These are phyloP conservation scores for Thielaviopsis punctulata DNA, from an alignment of 2,329 filamentous ascomycete genomes.

Conservation along the genomic window DNA sequence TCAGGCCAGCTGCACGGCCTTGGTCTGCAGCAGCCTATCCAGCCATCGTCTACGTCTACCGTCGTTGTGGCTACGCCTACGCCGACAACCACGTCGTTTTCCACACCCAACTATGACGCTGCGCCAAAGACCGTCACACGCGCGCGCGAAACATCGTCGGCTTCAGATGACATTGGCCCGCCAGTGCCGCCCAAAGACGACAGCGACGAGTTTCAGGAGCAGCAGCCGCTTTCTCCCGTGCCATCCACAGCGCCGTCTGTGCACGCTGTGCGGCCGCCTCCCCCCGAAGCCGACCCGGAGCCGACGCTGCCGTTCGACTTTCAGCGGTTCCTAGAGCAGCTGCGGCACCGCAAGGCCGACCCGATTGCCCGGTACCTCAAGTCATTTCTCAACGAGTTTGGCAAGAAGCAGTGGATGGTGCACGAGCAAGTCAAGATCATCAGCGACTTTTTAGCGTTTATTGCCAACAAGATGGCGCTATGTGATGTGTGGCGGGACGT, in stretches of 20 bases:
- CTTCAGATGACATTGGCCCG: slow-evolving; percentile 31
- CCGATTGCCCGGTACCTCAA: slow-evolving; percentile 90
- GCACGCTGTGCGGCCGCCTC: slow-evolving; percentile 42
- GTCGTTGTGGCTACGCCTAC: slow-evolving; percentile 22
- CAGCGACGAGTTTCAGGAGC: slow-evolving; percentile 14
- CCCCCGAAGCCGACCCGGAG: slow-evolving; percentile 61
- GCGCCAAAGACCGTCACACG: slow-evolving; percentile 20
- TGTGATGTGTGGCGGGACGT: slow-evolving; percentile 96
- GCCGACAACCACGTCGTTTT: slow-evolving; percentile 21
- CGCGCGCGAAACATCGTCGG: slow-evolving; percentile 7
- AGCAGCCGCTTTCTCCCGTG: background rate
- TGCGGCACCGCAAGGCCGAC: slow-evolving; percentile 93
- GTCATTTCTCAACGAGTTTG: slow-evolving; percentile 87
- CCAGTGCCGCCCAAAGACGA: slow-evolving; percentile 45
- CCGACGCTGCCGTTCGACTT: slow-evolving; percentile 87
- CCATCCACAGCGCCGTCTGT: slow-evolving; percentile 30
- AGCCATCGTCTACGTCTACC: background rate
- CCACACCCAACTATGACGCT: slow-evolving; percentile 9
- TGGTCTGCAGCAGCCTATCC: slow-evolving; percentile 3
- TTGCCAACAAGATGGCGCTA: slow-evolving; percentile 92
- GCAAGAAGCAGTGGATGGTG: slow-evolving; percentile 97
- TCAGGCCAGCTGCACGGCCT: slow-evolving; percentile 32
- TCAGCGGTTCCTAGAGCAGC: slow-evolving; percentile 86
- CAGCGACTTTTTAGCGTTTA: slow-evolving; percentile 87
- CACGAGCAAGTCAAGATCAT: slow-evolving; percentile 99